Conservation (phyloP, 2,329 filamentous ascomycete species). For the Elsinoe batatas region DNA sequence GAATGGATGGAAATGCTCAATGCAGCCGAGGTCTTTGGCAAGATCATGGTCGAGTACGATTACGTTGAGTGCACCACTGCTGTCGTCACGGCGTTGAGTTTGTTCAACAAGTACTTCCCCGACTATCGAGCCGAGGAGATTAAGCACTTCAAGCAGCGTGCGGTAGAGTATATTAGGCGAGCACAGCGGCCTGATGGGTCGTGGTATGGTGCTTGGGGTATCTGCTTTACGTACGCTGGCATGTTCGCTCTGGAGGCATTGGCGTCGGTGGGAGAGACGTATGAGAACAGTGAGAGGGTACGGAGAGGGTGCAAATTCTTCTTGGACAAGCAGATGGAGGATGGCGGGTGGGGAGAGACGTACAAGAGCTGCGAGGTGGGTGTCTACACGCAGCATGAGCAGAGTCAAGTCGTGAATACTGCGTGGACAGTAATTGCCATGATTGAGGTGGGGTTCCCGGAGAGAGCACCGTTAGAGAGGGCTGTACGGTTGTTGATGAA, state of each 20-base stretch:
- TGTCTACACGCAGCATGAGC: conserved; percentile 64
- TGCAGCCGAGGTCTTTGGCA: conserved; percentile 89
- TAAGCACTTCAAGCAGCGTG: conserved; percentile 57
- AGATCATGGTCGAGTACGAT: conserved; percentile 98
- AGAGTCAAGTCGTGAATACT: conserved; percentile 87
- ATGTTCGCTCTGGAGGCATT: conserved; percentile 94
- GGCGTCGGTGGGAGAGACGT: conserved; percentile 69
- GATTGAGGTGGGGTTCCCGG: conserved; percentile 71
- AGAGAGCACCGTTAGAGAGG: conserved; percentile 59
- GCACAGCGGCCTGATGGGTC: conserved; percentile 73
- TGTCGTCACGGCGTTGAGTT: conserved; percentile 73
- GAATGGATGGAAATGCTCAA: conserved; percentile 76
- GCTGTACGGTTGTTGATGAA: conserved; percentile 75
- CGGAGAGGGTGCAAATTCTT: conserved; percentile 77
- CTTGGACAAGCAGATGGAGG: conserved; percentile 69
- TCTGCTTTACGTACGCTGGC: conserved; percentile 93
- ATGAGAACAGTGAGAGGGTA: conserved; percentile 60
- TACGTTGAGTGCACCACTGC: conserved; percentile 97
- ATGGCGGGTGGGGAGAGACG: conserved; percentile 95
- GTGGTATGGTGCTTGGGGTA: conserved; percentile 97
- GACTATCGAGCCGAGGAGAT: conserved; percentile 72
- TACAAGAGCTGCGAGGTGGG: conserved; percentile 76
- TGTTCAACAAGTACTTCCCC: conserved; percentile 75
- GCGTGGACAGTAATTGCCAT: conserved; percentile 75
- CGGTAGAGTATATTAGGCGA: conserved; percentile 72